Percentiles rank a stretch among this genome's conserved stretches.
These are phyloP conservation scores for Scolecobasidium constrictum DNA, from an alignment of 2,329 filamentous ascomycete species.

Conservation along the genomic window DNA sequence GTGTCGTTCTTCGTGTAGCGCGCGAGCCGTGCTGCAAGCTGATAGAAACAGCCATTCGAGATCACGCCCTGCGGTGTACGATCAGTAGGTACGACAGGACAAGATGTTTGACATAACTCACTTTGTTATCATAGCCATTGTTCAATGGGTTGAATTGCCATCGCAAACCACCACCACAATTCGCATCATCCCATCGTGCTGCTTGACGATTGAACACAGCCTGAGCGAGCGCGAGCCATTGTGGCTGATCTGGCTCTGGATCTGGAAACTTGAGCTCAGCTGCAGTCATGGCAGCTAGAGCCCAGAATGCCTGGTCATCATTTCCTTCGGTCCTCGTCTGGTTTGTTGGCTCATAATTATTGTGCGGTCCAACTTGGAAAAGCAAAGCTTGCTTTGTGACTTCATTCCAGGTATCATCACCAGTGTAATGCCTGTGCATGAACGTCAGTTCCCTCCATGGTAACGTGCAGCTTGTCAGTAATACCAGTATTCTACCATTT, in stretches of 20 bases:
- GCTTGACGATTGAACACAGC: slow-evolving; percentile 27
- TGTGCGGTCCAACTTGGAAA: slow-evolving; percentile 12
- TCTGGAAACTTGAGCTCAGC: slow-evolving; percentile 67
- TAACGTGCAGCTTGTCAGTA: not conserved
- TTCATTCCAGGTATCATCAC: slow-evolving; percentile 13
- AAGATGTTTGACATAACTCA: too few relatives aligned
- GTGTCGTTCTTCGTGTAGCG: slow-evolving; percentile 26
- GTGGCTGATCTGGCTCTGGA: slow-evolving; percentile 36
- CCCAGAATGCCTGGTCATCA: slow-evolving; percentile 68
- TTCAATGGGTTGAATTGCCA: slow-evolving; percentile 27
- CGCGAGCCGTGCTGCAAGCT: slow-evolving; percentile 25
- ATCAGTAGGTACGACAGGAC: too few relatives aligned
- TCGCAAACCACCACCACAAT: slow-evolving; percentile 23
- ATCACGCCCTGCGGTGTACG: too few relatives aligned
- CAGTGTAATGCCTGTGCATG: slow-evolving; percentile 15
- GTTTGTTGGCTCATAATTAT: slow-evolving; percentile 11
- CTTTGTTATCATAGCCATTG: slow-evolving; percentile 26
- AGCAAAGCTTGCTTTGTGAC: slow-evolving; percentile 13
- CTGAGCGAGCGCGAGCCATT: slow-evolving; percentile 31
- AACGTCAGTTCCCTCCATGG: not conserved
- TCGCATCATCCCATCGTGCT: slow-evolving; percentile 20
- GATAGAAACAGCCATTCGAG: slow-evolving; percentile 27
- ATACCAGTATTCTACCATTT: slow-evolving; percentile 11
- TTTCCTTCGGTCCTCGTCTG: slow-evolving; percentile 25
- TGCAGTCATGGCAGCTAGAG: slow-evolving; percentile 67